Evolutionary conservation across 2,329 filamentous ascomycete genomes (phyloP).

Genomic region (Diaporthe ilicicola): DNA sequence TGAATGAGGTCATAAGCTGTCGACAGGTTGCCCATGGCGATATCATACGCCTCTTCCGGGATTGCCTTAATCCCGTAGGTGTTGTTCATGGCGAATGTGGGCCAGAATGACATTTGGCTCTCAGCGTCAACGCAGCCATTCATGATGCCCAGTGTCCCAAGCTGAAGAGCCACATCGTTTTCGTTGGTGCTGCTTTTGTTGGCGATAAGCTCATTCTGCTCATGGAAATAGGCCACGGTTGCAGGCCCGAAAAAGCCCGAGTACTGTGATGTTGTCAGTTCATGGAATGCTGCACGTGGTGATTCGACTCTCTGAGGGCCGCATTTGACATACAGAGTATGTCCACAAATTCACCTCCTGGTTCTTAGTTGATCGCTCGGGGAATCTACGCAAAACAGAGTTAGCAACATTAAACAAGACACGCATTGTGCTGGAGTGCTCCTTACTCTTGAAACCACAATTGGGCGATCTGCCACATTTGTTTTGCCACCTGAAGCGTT

Average conservation of each 20-base stretch:
- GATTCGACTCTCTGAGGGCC: rapidly evolving
- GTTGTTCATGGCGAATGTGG: constrained; percentile 37
- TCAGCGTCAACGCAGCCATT: constrained; percentile 40
- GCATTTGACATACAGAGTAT: constrained; percentile 31
- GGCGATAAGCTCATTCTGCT: constrained; percentile 39
- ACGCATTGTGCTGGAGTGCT: background rate
- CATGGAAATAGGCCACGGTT: constrained; percentile 40
- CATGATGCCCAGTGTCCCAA: constrained; percentile 40
- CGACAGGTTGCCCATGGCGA: constrained; percentile 25
- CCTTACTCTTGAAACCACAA: constrained; percentile 58
- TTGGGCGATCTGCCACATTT: constrained; percentile 64
- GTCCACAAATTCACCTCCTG: constrained; percentile 61
- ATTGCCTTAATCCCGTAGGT: constrained; percentile 34
- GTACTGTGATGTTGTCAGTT: constrained; percentile 38
- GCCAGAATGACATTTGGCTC: constrained; percentile 36
- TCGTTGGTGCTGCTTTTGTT: constrained; percentile 33
- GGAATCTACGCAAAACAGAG: constrained; percentile 46
- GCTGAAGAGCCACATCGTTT: constrained; percentile 34
- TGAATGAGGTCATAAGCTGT: constrained; percentile 30
- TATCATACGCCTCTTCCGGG: constrained; percentile 28
- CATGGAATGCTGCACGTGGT: constrained; percentile 38
- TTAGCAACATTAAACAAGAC: background rate
- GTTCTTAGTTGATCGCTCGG: constrained; percentile 57
- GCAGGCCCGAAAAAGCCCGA: constrained; percentile 43
- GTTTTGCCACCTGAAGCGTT: constrained; percentile 57